Evolutionary conservation across 106 monocot genomes (phyloP).

Genomic region (Posidonia australis): DNA sequence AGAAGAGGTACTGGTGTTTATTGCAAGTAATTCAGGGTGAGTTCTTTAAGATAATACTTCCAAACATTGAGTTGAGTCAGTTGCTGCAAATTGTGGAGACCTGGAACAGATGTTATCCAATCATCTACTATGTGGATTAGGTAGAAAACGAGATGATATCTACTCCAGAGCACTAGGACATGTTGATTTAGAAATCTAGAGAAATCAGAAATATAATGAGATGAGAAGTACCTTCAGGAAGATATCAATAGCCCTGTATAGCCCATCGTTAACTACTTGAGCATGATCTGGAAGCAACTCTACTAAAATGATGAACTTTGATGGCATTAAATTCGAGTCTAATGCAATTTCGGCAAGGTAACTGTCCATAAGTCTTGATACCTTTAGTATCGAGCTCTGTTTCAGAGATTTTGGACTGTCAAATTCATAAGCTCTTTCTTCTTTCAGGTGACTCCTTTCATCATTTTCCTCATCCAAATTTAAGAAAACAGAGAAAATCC

Average conservation of each 20-base stretch:
- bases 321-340: conserved; percentile 59
- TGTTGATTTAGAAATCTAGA: neutral
- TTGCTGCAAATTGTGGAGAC: too few relatives aligned
- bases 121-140: neutral
- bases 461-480: conserved; percentile 50
- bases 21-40: too few relatives aligned
- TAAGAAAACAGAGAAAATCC: conserved; percentile 56
- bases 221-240: conserved; percentile 78
- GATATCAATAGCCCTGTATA: conserved; percentile 82
- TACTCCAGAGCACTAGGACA: neutral
- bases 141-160: neutral
- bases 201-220: neutral
- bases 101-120: neutral
- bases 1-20: too few relatives aligned
- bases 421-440: conserved; percentile 39
- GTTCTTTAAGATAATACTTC: too few relatives aligned
- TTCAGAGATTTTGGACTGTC: conserved; percentile 61
- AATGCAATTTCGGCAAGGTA: conserved; percentile 82
- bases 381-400: conserved; percentile 40
- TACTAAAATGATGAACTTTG: conserved; percentile 68
- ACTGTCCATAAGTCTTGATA: conserved; percentile 69
- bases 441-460: conserved; percentile 26
- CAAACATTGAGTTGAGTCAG: too few relatives aligned
- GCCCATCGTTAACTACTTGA: conserved; percentile 56
- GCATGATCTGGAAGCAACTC: conserved; percentile 85